phyloP scores from a whole-genome alignment of 2,329 filamentous ascomycete species.

The Aspergillus fijiensis region DNA sequence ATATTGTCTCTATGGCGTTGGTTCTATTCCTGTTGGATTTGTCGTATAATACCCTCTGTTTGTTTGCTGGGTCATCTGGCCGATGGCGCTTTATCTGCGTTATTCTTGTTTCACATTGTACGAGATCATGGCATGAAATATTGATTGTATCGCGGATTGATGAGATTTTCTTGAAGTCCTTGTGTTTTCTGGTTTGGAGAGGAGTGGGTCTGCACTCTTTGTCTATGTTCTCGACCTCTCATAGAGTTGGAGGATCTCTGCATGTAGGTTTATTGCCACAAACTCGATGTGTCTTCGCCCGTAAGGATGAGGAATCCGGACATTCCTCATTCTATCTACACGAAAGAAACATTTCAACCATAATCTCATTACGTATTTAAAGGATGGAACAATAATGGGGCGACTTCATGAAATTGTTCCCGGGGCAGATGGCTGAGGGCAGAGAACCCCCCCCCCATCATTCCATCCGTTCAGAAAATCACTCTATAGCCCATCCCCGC shows the following conservation, averaged over 20 bases:
- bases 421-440: too few species aligned
- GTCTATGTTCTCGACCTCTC: not conserved
- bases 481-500: slow-evolving; percentile 16
- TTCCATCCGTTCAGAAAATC: too few species aligned
- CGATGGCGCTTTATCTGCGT: not conserved
- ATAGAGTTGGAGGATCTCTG: too few species aligned
- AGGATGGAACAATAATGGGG: too few species aligned
- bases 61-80: not conserved
- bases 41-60: slow-evolving; percentile 9
- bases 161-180: not conserved
- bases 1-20: slow-evolving; percentile 1
- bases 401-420: too few species aligned
- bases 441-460: too few species aligned
- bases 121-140: slow-evolving; percentile 6
- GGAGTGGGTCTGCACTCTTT: not conserved
- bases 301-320: too few species aligned
- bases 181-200: not conserved
- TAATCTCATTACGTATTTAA: slow-evolving; percentile 8
- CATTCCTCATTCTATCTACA: too few species aligned
- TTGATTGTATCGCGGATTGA: slow-evolving; percentile 1
- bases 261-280: too few species aligned
- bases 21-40: not conserved
- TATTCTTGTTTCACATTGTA: not conserved
- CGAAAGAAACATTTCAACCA: not conserved
- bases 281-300: too few species aligned